These are phyloP conservation scores for Angophora floribunda DNA, from an alignment of 345 rosid species.

Conservation along the genomic window DNA sequence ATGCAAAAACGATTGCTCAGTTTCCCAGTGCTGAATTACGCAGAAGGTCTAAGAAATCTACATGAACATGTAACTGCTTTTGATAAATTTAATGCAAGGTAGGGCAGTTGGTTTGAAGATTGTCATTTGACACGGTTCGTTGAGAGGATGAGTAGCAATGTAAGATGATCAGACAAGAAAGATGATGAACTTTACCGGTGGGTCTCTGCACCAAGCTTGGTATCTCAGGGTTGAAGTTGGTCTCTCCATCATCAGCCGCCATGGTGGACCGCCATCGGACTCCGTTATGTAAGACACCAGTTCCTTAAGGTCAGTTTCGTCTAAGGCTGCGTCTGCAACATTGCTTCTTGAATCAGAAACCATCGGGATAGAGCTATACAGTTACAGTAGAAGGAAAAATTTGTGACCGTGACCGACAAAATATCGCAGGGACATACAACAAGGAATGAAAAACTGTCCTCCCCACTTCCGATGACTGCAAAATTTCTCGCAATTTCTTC, in stretches of 20 bases:
- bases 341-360: background rate
- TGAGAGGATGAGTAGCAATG: background rate
- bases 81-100: background rate
- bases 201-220: conserved; percentile 18
- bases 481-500: background rate
- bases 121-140: background rate
- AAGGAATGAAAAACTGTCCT: background rate
- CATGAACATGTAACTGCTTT: background rate
- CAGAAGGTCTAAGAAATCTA: background rate
- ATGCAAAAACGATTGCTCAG: background rate
- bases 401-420: background rate
- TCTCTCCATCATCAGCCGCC: conserved; percentile 10
- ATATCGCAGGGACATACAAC: background rate
- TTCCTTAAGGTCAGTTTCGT: background rate
- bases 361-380: background rate
- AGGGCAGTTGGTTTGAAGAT: background rate
- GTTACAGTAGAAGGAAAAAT: background rate
- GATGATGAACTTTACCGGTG: background rate
- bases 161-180: background rate
- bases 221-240: background rate
- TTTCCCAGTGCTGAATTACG: background rate
- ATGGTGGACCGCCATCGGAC: background rate
- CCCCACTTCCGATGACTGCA: background rate
- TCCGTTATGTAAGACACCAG: background rate
- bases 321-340: background rate